Base-by-base conservation (phyloP, 2,329 filamentous ascomycete genomes). In the Colletotrichum eremochloae region DNA sequence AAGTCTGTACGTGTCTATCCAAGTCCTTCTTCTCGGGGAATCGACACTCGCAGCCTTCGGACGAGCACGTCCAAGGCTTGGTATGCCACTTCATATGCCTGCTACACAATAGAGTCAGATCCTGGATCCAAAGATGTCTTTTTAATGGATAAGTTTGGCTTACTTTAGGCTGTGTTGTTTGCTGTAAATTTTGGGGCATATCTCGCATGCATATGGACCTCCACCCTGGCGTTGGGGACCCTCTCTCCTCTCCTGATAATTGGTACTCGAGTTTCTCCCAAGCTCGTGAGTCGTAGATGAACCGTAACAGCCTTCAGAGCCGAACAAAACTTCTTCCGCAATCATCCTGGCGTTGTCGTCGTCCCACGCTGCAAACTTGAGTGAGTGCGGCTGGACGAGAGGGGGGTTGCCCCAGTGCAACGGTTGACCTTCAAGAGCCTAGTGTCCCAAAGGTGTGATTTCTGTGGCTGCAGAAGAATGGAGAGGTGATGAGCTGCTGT, bases 1-100 rank as follows among this genome's bases (percentile, higher is more conserved):
- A 18, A 1, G 3, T 5, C 0, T 11, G n/a, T 1, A 61, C 38
- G 15, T 68, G 68, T 12, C 68, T 15, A 0, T 9, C 7, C 7
- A 57, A n/a, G 24, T 53, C 68, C 18, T 38, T 63, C 8, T 33
- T 63, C 4, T 71, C 64, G 0, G 68, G 8, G 20, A 9, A 63
- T 9, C 14, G 7, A 1, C 9, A n/a, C 0, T 3, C 5, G 44
- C 68, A 68, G 12, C 24, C 3, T 18, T 38, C 31, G 11, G 20
- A 18, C 12, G 12, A 0, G 29, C 64, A 71, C 24, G 5, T 20
- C 5, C 8, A 4, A 2, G 50, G 42, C 42, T 11, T 57, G 0
- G 3, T 6, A 6, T 71, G 64, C 6, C 6, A 31, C 11, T 68
- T 71, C 44, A 24, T 9, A 14, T 71, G 68, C 18, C 11, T 57